These are phyloP conservation scores for Fraxinus americana DNA, from an alignment of 257 asterid species.

Conservation along the genomic window DNA sequence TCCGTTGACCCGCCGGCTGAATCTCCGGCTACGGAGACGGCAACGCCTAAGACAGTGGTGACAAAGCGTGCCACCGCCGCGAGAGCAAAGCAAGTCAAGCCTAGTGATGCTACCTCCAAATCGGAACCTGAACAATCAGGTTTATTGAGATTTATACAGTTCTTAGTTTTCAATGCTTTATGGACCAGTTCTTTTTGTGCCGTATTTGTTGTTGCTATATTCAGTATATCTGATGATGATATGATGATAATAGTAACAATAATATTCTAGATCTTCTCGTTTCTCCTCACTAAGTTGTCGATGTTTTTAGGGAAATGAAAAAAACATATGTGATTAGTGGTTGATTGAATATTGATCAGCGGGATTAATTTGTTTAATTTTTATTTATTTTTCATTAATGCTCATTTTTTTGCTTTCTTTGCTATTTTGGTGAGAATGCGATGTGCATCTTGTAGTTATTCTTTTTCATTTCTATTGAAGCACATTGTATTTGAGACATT, in stretches of 20 bases:
- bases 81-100: slow-evolving; percentile 33
- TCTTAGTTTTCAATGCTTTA: too few relatives aligned
- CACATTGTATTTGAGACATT: background rate
- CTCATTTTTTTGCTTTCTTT: background rate
- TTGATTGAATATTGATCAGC: background rate
- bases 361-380: background rate
- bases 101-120: slow-evolving; percentile 21
- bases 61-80: slow-evolving; percentile 37
- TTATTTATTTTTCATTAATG: background rate
- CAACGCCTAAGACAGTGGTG: slow-evolving; percentile 20
- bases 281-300: background rate
- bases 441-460: background rate
- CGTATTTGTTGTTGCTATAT: background rate
- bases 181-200: too few relatives aligned
- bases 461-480: background rate
- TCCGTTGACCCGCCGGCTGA: slow-evolving; percentile 25
- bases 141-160: too few relatives aligned
- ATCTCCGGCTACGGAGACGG: slow-evolving; percentile 25
- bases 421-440: background rate
- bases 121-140: slow-evolving; percentile 16
- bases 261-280: background rate
- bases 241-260: too few relatives aligned
- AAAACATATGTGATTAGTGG: background rate
- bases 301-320: background rate
- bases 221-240: too few relatives aligned